phyloP scores from a whole-genome alignment of 2,329 filamentous ascomycete species.

The Epichloe typhina region DNA sequence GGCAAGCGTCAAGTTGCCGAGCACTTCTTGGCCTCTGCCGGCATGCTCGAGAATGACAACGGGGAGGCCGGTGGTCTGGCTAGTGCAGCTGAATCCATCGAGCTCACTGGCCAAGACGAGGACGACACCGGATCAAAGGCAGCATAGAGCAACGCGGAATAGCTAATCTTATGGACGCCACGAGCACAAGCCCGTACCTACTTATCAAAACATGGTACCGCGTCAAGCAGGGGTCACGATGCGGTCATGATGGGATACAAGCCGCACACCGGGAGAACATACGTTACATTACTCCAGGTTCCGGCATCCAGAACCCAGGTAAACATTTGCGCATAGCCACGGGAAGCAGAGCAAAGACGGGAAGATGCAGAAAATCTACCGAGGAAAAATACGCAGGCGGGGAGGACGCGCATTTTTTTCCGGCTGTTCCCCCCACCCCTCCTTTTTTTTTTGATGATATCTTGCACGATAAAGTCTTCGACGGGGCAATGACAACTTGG shows the following conservation, averaged over 20 bases:
- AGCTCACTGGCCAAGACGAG: slow-evolving; percentile 21
- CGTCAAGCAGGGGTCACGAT: not conserved
- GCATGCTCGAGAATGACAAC: slow-evolving; percentile 34
- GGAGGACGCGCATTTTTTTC: not conserved
- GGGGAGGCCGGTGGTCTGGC: slow-evolving; percentile 31
- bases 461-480: not conserved
- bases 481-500: not conserved
- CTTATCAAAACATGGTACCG: not conserved
- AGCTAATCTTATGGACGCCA: not conserved
- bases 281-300: not conserved
- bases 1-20: slow-evolving; percentile 53
- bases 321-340: not conserved
- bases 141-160: not conserved
- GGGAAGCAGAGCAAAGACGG: not conserved
- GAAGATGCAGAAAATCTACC: slow-evolving; percentile 1
- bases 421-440: too few species aligned
- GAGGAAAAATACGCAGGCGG: not conserved
- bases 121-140: slow-evolving; percentile 11
- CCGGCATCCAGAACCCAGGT: not conserved
- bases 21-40: slow-evolving; percentile 40
- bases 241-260: not conserved
- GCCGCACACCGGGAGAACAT: not conserved
- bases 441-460: too few species aligned
- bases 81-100: slow-evolving; percentile 23
- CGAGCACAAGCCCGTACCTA: not conserved